Conservation (phyloP, 495 filamentous ascomycete species). For the Talaromyces trachyspermus region DNA sequence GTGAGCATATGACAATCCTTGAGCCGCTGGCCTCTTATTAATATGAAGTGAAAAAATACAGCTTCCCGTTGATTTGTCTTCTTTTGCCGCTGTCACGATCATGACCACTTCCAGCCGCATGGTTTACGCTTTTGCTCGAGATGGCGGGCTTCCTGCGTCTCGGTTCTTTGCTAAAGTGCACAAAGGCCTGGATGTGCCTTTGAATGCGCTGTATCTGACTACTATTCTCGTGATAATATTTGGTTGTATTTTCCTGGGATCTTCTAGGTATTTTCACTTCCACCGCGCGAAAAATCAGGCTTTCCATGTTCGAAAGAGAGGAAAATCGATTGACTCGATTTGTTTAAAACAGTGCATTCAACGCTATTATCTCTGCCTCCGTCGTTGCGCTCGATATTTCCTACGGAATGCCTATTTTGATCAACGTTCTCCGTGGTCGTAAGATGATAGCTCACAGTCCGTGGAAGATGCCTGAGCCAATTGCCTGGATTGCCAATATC, state of each 20-base stretch:
- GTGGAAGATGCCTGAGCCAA: constrained; percentile 49
- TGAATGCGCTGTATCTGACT: constrained; percentile 66
- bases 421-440: constrained; percentile 59
- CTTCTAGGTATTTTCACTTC: constrained; percentile 36
- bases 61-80: constrained; percentile 60
- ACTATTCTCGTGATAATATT: constrained; percentile 57
- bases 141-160: constrained; percentile 64
- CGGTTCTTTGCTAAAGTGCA: constrained; percentile 58
- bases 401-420: constrained; percentile 64
- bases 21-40: not conserved
- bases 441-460: constrained; percentile 54
- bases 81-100: constrained; percentile 64
- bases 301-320: too few species aligned
- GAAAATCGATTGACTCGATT: not conserved
- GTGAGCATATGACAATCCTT: constrained; percentile 23
- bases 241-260: constrained; percentile 70
- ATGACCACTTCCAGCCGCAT: constrained; percentile 74
- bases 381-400: constrained; percentile 65
- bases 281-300: too few species aligned
- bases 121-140: constrained; percentile 70
- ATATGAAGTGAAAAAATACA: not conserved
- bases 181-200: constrained; percentile 53
- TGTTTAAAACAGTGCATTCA: constrained; percentile 32
- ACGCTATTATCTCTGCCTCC: constrained; percentile 61
- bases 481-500: constrained; percentile 59